A percentile compares a stretch with the other conserved stretches of the same genome.
Conservation (phyloP, 192 early-diverging fungal genomes). For the Umbelopsis isabellina region DNA sequence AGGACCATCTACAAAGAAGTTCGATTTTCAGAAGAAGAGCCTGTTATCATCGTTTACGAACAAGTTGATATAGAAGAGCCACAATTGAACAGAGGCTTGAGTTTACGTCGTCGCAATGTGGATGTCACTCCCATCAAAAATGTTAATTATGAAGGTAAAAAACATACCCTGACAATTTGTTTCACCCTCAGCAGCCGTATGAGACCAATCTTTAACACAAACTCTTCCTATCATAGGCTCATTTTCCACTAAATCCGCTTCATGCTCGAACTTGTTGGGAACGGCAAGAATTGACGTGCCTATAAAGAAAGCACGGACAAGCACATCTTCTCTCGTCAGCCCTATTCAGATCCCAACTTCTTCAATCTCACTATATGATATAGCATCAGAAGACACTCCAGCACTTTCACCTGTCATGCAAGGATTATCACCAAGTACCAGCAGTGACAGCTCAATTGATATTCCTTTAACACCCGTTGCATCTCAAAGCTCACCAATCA, state of each 20-base stretch:
- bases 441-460: conserved; percentile 9
- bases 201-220: not conserved
- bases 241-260: not conserved
- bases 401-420: not conserved
- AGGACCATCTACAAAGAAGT: not conserved
- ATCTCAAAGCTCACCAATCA: not conserved
- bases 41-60: conserved; percentile 1
- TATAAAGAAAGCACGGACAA: not conserved
- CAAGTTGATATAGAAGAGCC: not conserved
- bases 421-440: conserved; percentile 3
- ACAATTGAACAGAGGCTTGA: not conserved
- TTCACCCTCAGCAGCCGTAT: not conserved
- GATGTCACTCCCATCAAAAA: conserved; percentile 13
- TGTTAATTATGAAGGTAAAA: conserved; percentile 11
- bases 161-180: not conserved
- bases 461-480: not conserved
- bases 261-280: not conserved
- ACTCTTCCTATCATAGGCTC: not conserved
- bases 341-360: not conserved
- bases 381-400: not conserved
- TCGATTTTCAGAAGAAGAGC: not conserved
- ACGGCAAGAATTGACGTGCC: not conserved
- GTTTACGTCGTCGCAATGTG: conserved; percentile 7
- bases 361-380: not conserved
- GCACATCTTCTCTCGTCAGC: not conserved